Base-by-base conservation (phyloP, 129 eudicot genomes). In the Erigeron canadensis region DNA sequence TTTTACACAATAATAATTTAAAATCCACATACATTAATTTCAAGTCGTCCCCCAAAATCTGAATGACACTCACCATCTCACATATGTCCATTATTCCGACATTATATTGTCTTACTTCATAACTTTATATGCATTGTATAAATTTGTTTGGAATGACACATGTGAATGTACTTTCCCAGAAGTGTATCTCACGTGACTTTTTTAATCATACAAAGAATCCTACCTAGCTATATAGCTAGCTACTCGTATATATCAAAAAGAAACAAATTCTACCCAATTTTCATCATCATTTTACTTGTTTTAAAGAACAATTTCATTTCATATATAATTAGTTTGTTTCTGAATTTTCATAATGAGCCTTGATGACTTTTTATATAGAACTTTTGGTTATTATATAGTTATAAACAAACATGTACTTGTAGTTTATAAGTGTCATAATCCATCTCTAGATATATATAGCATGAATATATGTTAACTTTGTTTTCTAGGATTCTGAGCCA, bases 101-200 rank as follows among this genome's bases (percentile, higher is more conserved):
- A 21, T 69, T 38, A 68, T 45, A 46, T 68, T 76, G 80, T 76
- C 80, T 67, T 80, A 77, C 75, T 73, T 50, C 75, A 19, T 55
- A 69, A 79, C 89, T 70, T 84, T 79, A 70, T 82, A n/a, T n/a
- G 81, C 77, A 69, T 69, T 70, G 79, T 81, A 63, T 75, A 37
- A 41, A 68, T 84, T 81, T 79, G 81, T 79, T 76, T 81, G 73
- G 79, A 79, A 72, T 77, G 82, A 77, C 77, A 84, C 94, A 87
- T 77, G 95, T 88, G 95, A 88, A 77, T 81, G 90, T 85, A 88
- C 90, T 78, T 85, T 81, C 90, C 84, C 81, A 76, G 59, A 75
- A 81, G 85, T 71, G 83, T 69, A 72, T 81, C 85, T 83, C 95
- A 88, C 88, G 83, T 85, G 95, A 85, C 73, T 74, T 72, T 73